phyloP scores from a whole-genome alignment of 352 stramenopile genomes.

The Globisporangium echinulatum region DNA sequence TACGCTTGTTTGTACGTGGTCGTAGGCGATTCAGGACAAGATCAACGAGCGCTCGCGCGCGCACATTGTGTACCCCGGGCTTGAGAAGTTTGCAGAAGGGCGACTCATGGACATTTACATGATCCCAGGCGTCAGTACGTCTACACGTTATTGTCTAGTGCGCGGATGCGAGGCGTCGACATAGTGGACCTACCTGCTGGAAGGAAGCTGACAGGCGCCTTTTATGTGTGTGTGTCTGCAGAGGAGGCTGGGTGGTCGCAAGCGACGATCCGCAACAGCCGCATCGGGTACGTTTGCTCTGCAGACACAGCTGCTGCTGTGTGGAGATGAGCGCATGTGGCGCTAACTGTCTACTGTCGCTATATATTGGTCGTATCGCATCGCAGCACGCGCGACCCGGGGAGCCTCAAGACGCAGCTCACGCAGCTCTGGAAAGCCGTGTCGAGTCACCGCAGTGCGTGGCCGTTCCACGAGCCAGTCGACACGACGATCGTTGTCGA shows the following conservation, averaged over 20 bases:
- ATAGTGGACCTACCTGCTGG: too few relatives aligned
- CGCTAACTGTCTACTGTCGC: neutral
- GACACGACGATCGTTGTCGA: constrained; percentile 93
- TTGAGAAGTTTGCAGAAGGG: constrained; percentile 70
- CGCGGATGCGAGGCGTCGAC: neutral
- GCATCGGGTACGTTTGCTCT: constrained; percentile 52
- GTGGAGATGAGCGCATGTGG: neutral
- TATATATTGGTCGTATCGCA: neutral
- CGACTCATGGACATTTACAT: constrained; percentile 85
- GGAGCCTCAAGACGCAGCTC: constrained; percentile 82
- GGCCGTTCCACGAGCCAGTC: constrained; percentile 97
- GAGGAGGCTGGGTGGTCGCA: constrained; percentile 84
- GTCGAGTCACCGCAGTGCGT: constrained; percentile 93
- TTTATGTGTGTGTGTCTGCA: constrained; percentile 15
- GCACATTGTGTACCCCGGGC: constrained; percentile 64
- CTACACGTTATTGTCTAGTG: neutral
- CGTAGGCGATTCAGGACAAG: constrained; percentile 73
- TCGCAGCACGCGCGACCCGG: constrained; percentile 61
- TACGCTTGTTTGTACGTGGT: constrained; percentile 1
- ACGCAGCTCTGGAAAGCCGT: constrained; percentile 86
- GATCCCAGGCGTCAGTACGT: constrained; percentile 83
- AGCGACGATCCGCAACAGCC: constrained; percentile 79
- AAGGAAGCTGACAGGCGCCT: neutral
- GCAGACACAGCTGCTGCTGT: neutral
- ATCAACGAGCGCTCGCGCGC: constrained; percentile 71